Percentiles rank a stretch among this genome's conserved stretches.
Conservation (phyloP, 2,329 filamentous ascomycete genomes). For the Tothia fuscella region DNA sequence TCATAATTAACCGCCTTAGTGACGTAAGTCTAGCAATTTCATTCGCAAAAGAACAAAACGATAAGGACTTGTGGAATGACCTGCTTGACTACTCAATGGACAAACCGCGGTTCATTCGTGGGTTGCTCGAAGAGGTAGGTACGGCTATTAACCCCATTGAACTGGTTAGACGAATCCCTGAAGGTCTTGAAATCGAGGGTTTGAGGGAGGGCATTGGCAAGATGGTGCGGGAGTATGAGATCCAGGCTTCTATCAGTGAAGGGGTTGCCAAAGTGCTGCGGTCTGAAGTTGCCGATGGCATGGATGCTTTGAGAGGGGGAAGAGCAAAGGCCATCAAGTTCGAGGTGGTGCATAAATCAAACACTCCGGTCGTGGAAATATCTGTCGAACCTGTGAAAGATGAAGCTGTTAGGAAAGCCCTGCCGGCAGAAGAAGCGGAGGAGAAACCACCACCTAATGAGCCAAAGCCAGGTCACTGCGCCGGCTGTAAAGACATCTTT, state of each 20-base stretch:
- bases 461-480: slow-evolving; percentile 26
- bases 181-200: slow-evolving; percentile 84
- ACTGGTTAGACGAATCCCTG: slow-evolving; percentile 79
- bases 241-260: slow-evolving; percentile 83
- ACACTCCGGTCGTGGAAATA: slow-evolving; percentile 16
- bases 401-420: slow-evolving; percentile 16
- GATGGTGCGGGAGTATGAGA: slow-evolving; percentile 91
- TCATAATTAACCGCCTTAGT: slow-evolving; percentile 87
- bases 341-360: slow-evolving; percentile 46
- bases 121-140: slow-evolving; percentile 83
- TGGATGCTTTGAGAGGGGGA: slow-evolving; percentile 66
- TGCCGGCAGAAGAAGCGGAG: slow-evolving; percentile 12
- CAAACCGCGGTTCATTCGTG: slow-evolving; percentile 87
- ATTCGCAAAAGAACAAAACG: slow-evolving; percentile 88
- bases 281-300: slow-evolving; percentile 75
- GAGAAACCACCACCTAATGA: slow-evolving; percentile 6
- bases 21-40: slow-evolving; percentile 88
- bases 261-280: slow-evolving; percentile 78
- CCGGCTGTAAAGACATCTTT: slow-evolving; percentile 27
- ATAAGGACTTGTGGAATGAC: slow-evolving; percentile 89
- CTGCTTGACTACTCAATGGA: slow-evolving; percentile 94
- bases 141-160: slow-evolving; percentile 88
- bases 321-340: slow-evolving; percentile 84
- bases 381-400: slow-evolving; percentile 20
- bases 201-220: slow-evolving; percentile 76